Conservation (phyloP, 83 land plant genomes). For the Picea abies region DNA sequence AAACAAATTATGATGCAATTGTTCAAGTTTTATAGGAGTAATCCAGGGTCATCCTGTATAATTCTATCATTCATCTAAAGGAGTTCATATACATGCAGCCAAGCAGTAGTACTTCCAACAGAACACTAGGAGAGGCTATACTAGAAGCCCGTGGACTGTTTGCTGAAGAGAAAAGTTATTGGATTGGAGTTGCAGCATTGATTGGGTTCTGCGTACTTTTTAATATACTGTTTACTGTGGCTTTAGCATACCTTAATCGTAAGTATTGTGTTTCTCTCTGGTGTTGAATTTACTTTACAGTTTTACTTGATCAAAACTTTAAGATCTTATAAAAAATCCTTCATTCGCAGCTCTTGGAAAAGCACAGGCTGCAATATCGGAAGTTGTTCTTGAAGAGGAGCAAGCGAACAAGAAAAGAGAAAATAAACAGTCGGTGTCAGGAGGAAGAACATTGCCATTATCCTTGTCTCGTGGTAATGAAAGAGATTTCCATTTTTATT, state of each 20-base stretch:
- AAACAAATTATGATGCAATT: no score
- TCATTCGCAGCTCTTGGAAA: constrained; percentile 42
- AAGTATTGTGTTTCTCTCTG: constrained; percentile 20
- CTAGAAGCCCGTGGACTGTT: constrained; percentile 42
- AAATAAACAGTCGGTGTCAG: neutral
- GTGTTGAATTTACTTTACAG: no score
- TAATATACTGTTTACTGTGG: constrained; percentile 31
- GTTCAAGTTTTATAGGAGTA: no score
- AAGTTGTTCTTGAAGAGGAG: constrained; percentile 28
- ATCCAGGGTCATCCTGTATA: no score
- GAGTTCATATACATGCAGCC: neutral
- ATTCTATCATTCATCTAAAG: no score
- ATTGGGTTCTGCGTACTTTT: constrained; percentile 35
- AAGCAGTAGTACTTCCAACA: neutral
- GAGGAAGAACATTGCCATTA: neutral
- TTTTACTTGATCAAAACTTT: no score
- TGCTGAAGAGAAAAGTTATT: constrained; percentile 45
- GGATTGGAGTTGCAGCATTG: constrained; percentile 49
- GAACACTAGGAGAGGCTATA: constrained; percentile 30
- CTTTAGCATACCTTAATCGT: constrained; percentile 40
- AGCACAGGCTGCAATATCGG: constrained; percentile 37
- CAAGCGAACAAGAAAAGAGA: constrained; percentile 23
- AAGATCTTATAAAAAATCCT: no score
- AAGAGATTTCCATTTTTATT: no score
- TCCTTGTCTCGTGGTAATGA: no score